Evolutionary conservation across 202 grass and related monocot genomes (phyloP).

Genomic region (Miscanthus sacchariflorus): DNA sequence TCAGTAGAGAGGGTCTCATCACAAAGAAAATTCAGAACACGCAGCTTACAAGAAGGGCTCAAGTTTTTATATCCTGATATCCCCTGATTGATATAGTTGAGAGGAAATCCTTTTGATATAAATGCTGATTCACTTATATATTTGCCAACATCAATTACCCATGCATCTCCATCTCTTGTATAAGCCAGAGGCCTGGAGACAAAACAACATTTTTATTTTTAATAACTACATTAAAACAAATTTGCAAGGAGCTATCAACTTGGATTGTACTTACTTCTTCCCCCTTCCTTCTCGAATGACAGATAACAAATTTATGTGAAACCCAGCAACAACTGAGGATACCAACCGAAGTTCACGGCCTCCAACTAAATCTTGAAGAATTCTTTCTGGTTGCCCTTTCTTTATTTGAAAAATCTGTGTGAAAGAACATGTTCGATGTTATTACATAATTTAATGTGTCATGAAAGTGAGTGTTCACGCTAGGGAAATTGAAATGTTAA

Average conservation of each 20-base stretch:
- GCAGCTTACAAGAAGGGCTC: constrained; percentile 64
- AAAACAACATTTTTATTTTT: constrained; percentile 41
- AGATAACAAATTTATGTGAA: constrained; percentile 85
- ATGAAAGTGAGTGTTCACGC: background rate
- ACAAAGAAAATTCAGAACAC: constrained; percentile 82
- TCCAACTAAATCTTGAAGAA: constrained; percentile 81
- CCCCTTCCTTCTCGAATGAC: constrained; percentile 71
- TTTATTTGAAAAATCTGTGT: constrained; percentile 76
- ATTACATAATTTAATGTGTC: constrained; percentile 30
- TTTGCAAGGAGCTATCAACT: constrained; percentile 25
- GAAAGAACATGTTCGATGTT: constrained; percentile 8
- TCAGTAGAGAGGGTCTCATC: constrained; percentile 72
- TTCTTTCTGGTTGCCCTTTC: constrained; percentile 73
- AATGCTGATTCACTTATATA: constrained; percentile 57
- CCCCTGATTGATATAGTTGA: constrained; percentile 54
- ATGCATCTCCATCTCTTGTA: constrained; percentile 62
- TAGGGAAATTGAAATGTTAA: constrained; percentile 34
- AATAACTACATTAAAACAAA: constrained; percentile 28
- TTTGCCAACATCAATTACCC: constrained; percentile 63
- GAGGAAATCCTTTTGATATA: constrained; percentile 51
- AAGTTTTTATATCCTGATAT: constrained; percentile 71
- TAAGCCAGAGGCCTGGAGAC: constrained; percentile 61
- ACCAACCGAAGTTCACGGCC: constrained; percentile 66
- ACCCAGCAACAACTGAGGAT: constrained; percentile 56
- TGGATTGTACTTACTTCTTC: constrained; percentile 57